Conservation (phyloP, 78 protist species). For the Protostelium mycophagum region DNA sequence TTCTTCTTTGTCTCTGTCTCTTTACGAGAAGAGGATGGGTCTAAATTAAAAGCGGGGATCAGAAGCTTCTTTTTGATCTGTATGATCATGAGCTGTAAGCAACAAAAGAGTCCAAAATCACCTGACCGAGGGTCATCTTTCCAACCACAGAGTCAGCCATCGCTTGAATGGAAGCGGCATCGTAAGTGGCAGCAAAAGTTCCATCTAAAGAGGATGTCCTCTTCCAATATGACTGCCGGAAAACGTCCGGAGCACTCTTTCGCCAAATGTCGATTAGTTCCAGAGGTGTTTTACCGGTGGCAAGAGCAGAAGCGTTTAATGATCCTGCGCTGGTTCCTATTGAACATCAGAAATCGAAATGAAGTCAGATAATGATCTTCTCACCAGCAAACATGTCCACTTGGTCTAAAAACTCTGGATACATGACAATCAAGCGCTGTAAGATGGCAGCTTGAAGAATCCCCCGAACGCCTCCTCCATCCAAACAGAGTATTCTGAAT, state of each 20-base stretch:
- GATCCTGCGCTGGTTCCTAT: background rate
- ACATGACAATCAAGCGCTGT: background rate
- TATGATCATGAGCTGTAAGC: constrained; percentile 2
- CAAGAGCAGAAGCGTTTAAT: background rate
- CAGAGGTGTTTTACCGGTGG: background rate
- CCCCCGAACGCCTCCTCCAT: constrained; percentile 29
- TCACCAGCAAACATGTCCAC: background rate
- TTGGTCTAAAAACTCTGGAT: background rate
- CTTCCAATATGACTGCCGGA: background rate
- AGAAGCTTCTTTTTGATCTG: constrained; percentile 39
- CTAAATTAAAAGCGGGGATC: constrained; percentile 50
- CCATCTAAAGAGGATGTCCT: background rate
- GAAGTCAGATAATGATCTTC: background rate
- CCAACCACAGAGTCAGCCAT: background rate
- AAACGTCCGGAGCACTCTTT: background rate
- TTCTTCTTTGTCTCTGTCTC: background rate
- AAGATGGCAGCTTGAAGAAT: constrained; percentile 13
- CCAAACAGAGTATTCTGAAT: constrained; percentile 15
- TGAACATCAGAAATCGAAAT: background rate
- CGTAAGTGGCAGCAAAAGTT: background rate
- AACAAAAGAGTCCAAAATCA: too few relatives aligned
- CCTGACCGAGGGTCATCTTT: background rate
- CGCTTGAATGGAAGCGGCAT: background rate
- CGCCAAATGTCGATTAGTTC: background rate
- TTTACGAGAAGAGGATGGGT: constrained; percentile 6